A percentile compares a stretch with the other conserved stretches of the same genome.
phyloP scores from a whole-genome alignment of 495 filamentous ascomycete genomes.

The Penicillium odoratum region DNA sequence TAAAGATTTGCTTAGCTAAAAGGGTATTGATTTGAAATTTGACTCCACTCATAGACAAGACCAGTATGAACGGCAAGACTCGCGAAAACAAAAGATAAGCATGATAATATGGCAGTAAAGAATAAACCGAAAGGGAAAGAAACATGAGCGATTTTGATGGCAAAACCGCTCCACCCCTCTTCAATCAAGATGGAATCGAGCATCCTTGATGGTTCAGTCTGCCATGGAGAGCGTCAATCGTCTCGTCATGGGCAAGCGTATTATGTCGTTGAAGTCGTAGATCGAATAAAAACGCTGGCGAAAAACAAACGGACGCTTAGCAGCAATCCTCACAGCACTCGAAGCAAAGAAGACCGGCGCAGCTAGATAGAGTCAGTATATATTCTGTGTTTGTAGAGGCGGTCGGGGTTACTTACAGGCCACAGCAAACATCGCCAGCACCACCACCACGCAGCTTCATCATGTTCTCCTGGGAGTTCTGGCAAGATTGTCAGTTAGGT shows the following conservation, averaged over 20 bases:
- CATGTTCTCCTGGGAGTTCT: slow-evolving; percentile 40
- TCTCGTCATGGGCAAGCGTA: too few relatives aligned
- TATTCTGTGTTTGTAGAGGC: background rate
- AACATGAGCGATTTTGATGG: background rate
- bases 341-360: slow-evolving; percentile 45
- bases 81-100: background rate
- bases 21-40: slow-evolving; percentile 15
- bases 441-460: slow-evolving; percentile 48
- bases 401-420: slow-evolving; percentile 34
- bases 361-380: slow-evolving; percentile 24
- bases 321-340: slow-evolving; percentile 40
- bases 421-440: slow-evolving; percentile 45
- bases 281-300: slow-evolving; percentile 8
- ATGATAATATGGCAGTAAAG: background rate
- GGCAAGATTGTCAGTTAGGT: background rate
- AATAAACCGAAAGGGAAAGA: background rate
- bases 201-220: too few relatives aligned
- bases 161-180: background rate
- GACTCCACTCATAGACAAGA: background rate
- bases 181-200: too few relatives aligned
- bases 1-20: slow-evolving; percentile 13
- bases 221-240: too few relatives aligned
- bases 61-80: background rate
- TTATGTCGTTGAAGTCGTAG: background rate
- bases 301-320: slow-evolving; percentile 11